Evolutionary conservation across 192 early-diverging fungal species (phyloP).

Genomic region (Backusella circina): DNA sequence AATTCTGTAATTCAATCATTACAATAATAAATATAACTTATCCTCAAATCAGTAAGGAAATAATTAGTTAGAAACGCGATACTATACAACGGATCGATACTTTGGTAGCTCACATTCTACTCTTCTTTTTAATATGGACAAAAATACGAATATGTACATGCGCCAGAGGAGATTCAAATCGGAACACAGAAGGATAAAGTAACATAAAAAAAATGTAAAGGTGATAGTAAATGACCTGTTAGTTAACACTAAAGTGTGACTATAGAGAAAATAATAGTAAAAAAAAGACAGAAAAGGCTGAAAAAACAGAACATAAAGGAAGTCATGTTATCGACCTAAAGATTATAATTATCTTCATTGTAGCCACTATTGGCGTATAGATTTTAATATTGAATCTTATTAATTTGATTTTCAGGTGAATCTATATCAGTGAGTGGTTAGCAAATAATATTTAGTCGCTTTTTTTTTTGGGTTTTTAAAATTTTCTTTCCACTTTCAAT

Average conservation of each 20-base stretch:
- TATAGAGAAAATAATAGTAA: background rate
- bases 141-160: background rate
- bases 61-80: no score
- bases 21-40: background rate
- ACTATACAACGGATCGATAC: background rate
- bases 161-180: background rate
- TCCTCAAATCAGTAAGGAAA: background rate
- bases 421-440: background rate
- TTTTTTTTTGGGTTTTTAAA: background rate
- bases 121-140: background rate
- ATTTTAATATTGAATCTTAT: background rate
- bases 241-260: background rate
- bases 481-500: background rate
- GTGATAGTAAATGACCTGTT: background rate
- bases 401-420: conserved; percentile 3
- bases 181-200: background rate
- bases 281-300: background rate
- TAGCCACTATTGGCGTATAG: background rate
- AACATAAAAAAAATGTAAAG: background rate
- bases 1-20: background rate
- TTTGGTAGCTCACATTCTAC: background rate
- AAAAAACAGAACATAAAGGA: background rate
- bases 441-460: background rate
- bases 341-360: background rate
- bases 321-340: background rate